Evolutionary conservation across 2,329 filamentous ascomycete species (phyloP).

Genomic region (Penicillium aurantiogriseum): DNA sequence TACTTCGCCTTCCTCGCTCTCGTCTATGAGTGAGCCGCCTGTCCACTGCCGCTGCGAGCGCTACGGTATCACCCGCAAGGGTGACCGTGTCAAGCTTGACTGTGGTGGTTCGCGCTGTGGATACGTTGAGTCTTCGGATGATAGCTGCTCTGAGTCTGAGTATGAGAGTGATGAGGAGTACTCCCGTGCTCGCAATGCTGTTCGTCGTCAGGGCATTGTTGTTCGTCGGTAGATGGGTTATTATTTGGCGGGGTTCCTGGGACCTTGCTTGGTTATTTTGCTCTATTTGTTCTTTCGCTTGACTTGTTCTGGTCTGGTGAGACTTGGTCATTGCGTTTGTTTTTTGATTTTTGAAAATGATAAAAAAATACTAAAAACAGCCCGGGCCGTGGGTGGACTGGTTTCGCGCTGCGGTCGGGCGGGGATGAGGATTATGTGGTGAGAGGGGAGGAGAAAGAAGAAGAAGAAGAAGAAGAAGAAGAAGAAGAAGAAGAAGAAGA

Average conservation of each 20-base stretch:
- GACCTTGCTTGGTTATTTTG: neutral
- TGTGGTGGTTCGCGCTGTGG: constrained; percentile 87
- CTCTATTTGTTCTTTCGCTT: constrained; percentile 4
- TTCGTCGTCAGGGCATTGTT: constrained; percentile 40
- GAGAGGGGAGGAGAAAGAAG: neutral
- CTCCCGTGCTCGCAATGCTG: constrained; percentile 34
- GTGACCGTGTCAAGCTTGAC: constrained; percentile 92
- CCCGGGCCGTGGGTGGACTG: constrained; percentile 21
- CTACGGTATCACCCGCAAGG: constrained; percentile 92
- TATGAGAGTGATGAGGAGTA: constrained; percentile 41
- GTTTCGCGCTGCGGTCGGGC: constrained; percentile 18
- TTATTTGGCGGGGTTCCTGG: neutral
- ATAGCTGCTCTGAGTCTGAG: constrained; percentile 10
- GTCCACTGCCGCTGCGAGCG: constrained; percentile 85
- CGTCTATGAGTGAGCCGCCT: constrained; percentile 64
- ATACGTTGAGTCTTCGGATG: constrained; percentile 44
- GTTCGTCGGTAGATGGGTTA: constrained; percentile 35
- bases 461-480: neutral
- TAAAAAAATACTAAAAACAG: constrained; percentile 15
- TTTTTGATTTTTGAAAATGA: constrained; percentile 13
- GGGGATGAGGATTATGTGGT: constrained; percentile 15
- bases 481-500: constrained; percentile 1
- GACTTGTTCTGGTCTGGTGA: constrained; percentile 10
- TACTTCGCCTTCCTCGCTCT: constrained; percentile 55
- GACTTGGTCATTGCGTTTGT: constrained; percentile 13